Conservation (phyloP, 2,329 filamentous ascomycete species). For the Raffaelea deltoideospora region DNA sequence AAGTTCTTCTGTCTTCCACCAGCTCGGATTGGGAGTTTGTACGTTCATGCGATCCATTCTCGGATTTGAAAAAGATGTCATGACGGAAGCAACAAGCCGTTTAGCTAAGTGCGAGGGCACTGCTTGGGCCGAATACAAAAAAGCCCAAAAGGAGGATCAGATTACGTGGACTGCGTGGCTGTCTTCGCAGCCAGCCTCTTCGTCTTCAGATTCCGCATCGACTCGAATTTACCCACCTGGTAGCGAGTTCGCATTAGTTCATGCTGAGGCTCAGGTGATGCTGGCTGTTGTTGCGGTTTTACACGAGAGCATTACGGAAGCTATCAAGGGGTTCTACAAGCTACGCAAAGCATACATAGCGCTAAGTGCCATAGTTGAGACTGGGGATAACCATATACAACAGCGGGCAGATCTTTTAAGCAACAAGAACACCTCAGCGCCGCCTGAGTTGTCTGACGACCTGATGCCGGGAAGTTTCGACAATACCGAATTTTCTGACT, state of each 20-base stretch:
- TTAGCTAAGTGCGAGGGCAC: constrained; percentile 62
- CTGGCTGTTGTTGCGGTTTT: constrained; percentile 74
- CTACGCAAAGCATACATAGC: constrained; percentile 76
- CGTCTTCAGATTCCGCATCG: too few species aligned
- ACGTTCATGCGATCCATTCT: constrained; percentile 75
- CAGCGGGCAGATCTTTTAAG: not conserved
- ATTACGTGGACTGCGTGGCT: too few species aligned
- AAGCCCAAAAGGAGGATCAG: constrained; percentile 51
- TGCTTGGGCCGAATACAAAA: constrained; percentile 62
- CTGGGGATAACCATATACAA: constrained; percentile 36
- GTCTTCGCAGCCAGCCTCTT: not conserved
- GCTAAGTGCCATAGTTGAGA: constrained; percentile 62
- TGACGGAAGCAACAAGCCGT: constrained; percentile 63
- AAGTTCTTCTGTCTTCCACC: constrained; percentile 73
- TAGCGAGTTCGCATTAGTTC: constrained; percentile 71
- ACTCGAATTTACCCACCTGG: constrained; percentile 65
- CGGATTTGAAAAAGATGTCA: constrained; percentile 82
- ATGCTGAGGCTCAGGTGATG: constrained; percentile 80
- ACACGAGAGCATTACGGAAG: constrained; percentile 86
- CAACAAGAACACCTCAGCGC: not conserved
- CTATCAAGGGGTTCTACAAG: constrained; percentile 83
- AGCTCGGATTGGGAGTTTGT: constrained; percentile 66
- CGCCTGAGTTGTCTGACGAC: constrained; percentile 11
- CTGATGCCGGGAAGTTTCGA: constrained; percentile 24
- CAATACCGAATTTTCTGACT: constrained; percentile 18